phyloP scores from a whole-genome alignment of 805 yeast species.

The Tetrapisispora fleetii region DNA sequence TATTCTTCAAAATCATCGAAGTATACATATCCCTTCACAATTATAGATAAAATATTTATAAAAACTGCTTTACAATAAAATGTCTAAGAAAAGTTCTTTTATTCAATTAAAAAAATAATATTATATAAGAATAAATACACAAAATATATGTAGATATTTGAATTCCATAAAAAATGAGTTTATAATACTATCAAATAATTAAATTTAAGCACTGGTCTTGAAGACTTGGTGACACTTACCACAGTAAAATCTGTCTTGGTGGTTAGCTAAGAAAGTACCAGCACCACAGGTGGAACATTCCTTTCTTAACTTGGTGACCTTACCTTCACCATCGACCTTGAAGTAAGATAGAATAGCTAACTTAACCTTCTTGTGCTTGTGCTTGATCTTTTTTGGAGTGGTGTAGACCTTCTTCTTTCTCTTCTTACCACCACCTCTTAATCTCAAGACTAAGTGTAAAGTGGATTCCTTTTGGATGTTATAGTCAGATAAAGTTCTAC shows the following conservation, averaged over 20 bases:
- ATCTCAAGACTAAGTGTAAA: constrained; percentile 89
- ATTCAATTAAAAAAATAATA: neutral
- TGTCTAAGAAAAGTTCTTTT: neutral
- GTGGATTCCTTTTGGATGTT: constrained; percentile 98
- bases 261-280: constrained; percentile 99
- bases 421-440: constrained; percentile 99
- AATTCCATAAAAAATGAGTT: neutral
- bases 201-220: constrained; percentile 35
- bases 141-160: constrained; percentile 5
- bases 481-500: constrained; percentile 94
- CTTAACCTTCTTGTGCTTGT: constrained; percentile 99
- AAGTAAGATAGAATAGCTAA: constrained; percentile 98
- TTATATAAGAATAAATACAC: neutral
- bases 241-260: constrained; percentile 98
- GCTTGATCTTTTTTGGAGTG: constrained; percentile 99
- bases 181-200: neutral
- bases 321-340: constrained; percentile 98
- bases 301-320: constrained; percentile 97
- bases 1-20: too few relatives aligned
- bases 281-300: constrained; percentile 98
- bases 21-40: too few relatives aligned
- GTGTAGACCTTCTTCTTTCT: constrained; percentile 99
- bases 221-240: constrained; percentile 98
- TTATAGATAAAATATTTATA: too few relatives aligned
- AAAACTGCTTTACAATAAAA: neutral